Conservation (phyloP, 257 asterid species). For the Jacaranda copaia region DNA sequence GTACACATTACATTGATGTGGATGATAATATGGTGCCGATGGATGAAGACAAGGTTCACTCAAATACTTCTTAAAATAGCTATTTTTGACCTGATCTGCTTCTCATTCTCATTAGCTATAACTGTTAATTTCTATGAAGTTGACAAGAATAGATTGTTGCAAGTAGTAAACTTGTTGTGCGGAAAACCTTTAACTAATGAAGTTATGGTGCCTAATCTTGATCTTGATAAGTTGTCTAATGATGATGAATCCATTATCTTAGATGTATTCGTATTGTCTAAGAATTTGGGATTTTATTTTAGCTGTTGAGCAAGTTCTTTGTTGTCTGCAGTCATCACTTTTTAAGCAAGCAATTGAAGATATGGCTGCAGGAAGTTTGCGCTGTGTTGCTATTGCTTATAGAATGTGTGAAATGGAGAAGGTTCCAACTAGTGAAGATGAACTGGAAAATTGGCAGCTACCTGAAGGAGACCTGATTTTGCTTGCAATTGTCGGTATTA, state of each 20-base stretch:
- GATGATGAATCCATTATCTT: constrained; percentile 12
- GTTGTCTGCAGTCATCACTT: constrained; percentile 52
- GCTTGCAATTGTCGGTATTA: constrained; percentile 91
- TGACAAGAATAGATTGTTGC: constrained; percentile 7
- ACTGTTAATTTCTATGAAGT: background rate
- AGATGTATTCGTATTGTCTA: constrained; percentile 9
- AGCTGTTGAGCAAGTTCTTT: constrained; percentile 28
- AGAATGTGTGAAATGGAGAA: constrained; percentile 52
- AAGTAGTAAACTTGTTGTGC: background rate
- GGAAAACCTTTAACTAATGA: background rate
- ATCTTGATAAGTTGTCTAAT: constrained; percentile 22
- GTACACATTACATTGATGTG: constrained; percentile 72
- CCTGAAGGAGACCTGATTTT: constrained; percentile 86
- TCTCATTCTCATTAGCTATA: constrained; percentile 6
- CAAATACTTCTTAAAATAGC: background rate
- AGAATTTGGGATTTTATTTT: background rate
- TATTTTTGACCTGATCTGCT: constrained; percentile 16
- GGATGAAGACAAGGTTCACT: constrained; percentile 77
- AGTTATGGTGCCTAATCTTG: constrained; percentile 16
- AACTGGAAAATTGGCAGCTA: constrained; percentile 73
- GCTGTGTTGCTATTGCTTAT: constrained; percentile 95
- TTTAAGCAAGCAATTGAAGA: constrained; percentile 73
- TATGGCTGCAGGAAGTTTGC: constrained; percentile 86
- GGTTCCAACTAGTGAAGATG: constrained; percentile 75
- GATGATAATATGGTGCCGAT: constrained; percentile 61